Base-by-base conservation (phyloP, 1,139 yeast genomes). In the Groenewaldozyma sp. region DNA sequence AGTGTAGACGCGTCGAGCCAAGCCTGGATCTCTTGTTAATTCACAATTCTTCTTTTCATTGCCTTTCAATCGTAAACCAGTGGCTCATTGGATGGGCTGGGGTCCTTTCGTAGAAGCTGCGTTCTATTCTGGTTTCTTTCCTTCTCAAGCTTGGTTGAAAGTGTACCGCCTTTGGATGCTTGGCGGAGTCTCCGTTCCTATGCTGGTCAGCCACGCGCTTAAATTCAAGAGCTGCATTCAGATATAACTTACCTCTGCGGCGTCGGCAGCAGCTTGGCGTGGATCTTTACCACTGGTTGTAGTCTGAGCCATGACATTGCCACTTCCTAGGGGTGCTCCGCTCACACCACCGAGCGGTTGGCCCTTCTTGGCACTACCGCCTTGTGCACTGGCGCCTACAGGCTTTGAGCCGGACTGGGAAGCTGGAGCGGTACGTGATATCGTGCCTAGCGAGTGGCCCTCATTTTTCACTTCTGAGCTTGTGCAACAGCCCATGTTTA, bases 141-240 rank as follows among this genome's bases (percentile, higher is more conserved):
- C 31, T 55, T 43, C 11, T 55, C 55, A 11, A 59, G 45, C 36
- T 56, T 52, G 20, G 47, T 38, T 1, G 54, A 49, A 28, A 59
- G 37, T 18, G 44, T 46, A 1, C 64, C 63, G 26, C 40, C 38
- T 5, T 34, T 26, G 26, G 37, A 17, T 26, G 38, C 36, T n/a
- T n/a, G 6, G 21, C 21, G 9, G 10, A 17, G 11, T 29, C 33
- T 29, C 22, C 33, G 20, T 17, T 14, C 33, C 33, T 29, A 29
- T 5, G 17, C n/a, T n/a, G n/a, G n/a, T n/a, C n/a, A n/a, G n/a
- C n/a, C n/a, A n/a, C n/a, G n/a, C n/a, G n/a, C n/a, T n/a, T n/a
- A n/a, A n/a, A n/a, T n/a, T n/a, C n/a, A n/a, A n/a, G n/a, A n/a
- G n/a, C 34, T 40, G 39, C 4, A 41, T 37, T 11, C 48, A 41